Evolutionary conservation across 495 filamentous ascomycete species (phyloP).

Genomic region (Penicillium maclennaniae): DNA sequence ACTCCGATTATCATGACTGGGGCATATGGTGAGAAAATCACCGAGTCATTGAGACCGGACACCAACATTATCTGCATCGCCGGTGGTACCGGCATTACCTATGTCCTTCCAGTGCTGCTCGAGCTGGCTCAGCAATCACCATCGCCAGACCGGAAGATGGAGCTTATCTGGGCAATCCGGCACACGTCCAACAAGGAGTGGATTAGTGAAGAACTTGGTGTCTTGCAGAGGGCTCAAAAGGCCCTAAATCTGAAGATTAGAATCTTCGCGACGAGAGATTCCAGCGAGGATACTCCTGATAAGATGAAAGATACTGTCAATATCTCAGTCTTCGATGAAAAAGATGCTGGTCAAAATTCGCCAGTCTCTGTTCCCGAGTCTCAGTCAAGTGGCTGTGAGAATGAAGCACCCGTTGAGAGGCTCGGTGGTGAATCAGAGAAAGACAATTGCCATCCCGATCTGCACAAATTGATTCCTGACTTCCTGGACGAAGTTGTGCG

Average conservation of each 20-base stretch:
- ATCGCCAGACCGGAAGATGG: constrained; percentile 36
- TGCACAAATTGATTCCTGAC: constrained; percentile 19
- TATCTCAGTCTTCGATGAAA: background rate
- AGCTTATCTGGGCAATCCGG: constrained; percentile 61
- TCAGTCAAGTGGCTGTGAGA: constrained; percentile 9
- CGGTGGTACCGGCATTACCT: constrained; percentile 63
- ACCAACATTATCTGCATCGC: constrained; percentile 59
- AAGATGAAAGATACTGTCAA: background rate
- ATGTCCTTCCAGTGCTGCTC: constrained; percentile 54
- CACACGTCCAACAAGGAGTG: constrained; percentile 51
- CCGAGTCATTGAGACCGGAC: constrained; percentile 33
- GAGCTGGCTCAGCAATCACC: constrained; percentile 31
- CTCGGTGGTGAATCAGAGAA: constrained; percentile 10
- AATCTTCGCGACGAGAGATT: constrained; percentile 53
- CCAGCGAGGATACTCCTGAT: constrained; percentile 1
- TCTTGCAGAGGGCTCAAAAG: constrained; percentile 35
- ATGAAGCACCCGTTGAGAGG: constrained; percentile 6
- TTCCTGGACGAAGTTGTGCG: constrained; percentile 26
- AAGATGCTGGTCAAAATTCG: constrained; percentile 9
- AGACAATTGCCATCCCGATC: constrained; percentile 26
- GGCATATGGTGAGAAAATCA: constrained; percentile 53
- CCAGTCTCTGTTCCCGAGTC: background rate
- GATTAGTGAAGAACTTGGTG: constrained; percentile 52
- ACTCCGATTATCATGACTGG: constrained; percentile 55
- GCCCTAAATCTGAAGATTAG: constrained; percentile 42